Base-by-base conservation (phyloP, 1,284 basidiomycete genomes). In the Grifola frondosa region DNA sequence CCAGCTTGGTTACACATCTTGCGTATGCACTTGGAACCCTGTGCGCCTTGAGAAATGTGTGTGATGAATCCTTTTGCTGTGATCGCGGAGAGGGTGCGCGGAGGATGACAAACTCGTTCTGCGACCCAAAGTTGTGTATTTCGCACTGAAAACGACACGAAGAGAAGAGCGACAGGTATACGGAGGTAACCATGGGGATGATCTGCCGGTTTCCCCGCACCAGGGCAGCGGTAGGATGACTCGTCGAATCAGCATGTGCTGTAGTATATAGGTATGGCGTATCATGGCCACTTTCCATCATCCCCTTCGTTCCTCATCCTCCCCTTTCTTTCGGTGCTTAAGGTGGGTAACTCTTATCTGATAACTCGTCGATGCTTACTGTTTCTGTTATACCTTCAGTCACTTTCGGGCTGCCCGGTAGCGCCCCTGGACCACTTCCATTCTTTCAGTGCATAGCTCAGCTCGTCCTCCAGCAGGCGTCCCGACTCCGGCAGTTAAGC, bases 331-430 rank as follows among this genome's bases (percentile, higher is more conserved):
- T 62, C 49, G 50, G 60, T 59, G 46, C 50, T 44, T 37, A 48
- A 52, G 44, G 48, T 42, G 24, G 15, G 45, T 52, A 38, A 16
- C 29, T 31, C 32, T 21, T 28, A 28, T 40, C 17, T 17, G 26
- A 19, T 23, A 5, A 20, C 16, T 6, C 29, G 37, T 30, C 21
- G 30, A 34, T 29, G 37, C 26, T 21, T 26, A 31, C 38, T 21
- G 37, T 26, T 20, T 3, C 33, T 10, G 30, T 37, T 21, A 22
- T 36, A 12, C 20, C 30, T 36, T 30, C 35, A 61, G 59, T 52
- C 55, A 57, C 67, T 72, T 67, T 71, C 59, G 78, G 80, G 78
- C 74, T 79, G 81, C 81, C 80, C 69, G 80, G 81, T 74, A 69
- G 81, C 80, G 73, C 75, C 77, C 79, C 74, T 73, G 73, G 70